Base-by-base conservation (phyloP, 1,284 basidiomycete genomes). In the Melampsora americana region DNA sequence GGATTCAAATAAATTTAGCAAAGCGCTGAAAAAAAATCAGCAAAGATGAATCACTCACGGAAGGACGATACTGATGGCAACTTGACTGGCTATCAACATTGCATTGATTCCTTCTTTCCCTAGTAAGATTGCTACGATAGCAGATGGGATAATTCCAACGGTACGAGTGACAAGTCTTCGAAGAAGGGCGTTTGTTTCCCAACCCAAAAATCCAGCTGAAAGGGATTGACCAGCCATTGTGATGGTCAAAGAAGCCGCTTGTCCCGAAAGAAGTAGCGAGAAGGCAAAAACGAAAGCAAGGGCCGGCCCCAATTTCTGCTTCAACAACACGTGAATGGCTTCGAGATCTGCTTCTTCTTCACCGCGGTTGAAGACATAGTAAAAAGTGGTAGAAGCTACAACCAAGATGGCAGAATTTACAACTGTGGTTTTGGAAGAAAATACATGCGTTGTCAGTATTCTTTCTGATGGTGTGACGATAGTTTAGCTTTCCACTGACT, bases 361-460 rank as follows among this genome's bases (percentile, higher is more conserved):
- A 20, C 28, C 72, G 18, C 28, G 28, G 11, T 62, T 62, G n/a
- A 39, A 2, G 20, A 62, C 26, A 26, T 67, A 74, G 53, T 59
- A 67, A 48, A 74, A 66, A 7, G 64, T 61, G 18, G 72, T 67
- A 1, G 72, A 66, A 23, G 72, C 46, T 30, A 67, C 56, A 20
- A 74, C 26, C 14, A 74, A 65, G n/a, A 74, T 74, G 4, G 72
- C 72, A 16, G 65, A 66, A 18, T 74, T 74, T 2, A 74, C 65
- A 23, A 67, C 72, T 74, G 7, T 20, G 42, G 7, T 30, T n/a
- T n/a, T 44, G 4, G 23, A 48, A 46, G n/a, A 20, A 30, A 20
- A 11, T 18, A 26, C 12, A 32, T 0, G 5, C 7, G 1, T 64
- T 2, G n/a, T 28, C n/a, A 23, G 35, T 12, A 62, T n/a, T 23